Conservation (phyloP, 1,284 basidiomycete genomes). For the Chiua sp. region DNA sequence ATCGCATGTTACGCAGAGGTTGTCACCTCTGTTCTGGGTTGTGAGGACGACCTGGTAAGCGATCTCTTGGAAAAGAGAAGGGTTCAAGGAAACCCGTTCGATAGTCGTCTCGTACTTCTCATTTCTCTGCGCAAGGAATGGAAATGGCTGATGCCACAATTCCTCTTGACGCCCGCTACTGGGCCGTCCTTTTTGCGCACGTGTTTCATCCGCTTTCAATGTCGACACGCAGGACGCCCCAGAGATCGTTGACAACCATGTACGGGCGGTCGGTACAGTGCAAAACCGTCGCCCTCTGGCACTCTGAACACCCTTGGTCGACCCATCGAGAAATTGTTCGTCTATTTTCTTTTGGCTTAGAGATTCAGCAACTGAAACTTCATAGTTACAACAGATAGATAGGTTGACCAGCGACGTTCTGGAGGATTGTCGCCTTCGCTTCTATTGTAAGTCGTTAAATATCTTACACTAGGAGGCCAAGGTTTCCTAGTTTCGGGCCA, state of each 20-base stretch:
- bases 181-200: slow-evolving; percentile 74
- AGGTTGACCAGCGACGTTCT: background rate
- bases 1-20: slow-evolving; percentile 80
- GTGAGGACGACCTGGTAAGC: slow-evolving; percentile 73
- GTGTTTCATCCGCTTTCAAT: slow-evolving; percentile 86
- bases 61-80: slow-evolving; percentile 2
- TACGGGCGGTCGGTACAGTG: slow-evolving; percentile 66
- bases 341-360: background rate
- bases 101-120: slow-evolving; percentile 2
- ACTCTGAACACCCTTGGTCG: background rate
- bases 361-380: too few relatives aligned
- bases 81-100: slow-evolving; percentile 10
- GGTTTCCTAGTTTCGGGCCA: background rate
- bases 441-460: background rate
- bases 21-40: slow-evolving; percentile 80
- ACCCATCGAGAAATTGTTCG: background rate
- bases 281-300: too few relatives aligned
- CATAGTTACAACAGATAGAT: background rate
- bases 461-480: background rate
- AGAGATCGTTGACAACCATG: slow-evolving; percentile 61
- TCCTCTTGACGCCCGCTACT: slow-evolving; percentile 62
- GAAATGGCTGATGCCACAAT: slow-evolving; percentile 66
- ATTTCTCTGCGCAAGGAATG: slow-evolving; percentile 60
- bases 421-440: background rate
- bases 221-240: slow-evolving; percentile 72